Conservation (phyloP, 2,329 filamentous ascomycete species). For the Sclerotinia borealis region DNA sequence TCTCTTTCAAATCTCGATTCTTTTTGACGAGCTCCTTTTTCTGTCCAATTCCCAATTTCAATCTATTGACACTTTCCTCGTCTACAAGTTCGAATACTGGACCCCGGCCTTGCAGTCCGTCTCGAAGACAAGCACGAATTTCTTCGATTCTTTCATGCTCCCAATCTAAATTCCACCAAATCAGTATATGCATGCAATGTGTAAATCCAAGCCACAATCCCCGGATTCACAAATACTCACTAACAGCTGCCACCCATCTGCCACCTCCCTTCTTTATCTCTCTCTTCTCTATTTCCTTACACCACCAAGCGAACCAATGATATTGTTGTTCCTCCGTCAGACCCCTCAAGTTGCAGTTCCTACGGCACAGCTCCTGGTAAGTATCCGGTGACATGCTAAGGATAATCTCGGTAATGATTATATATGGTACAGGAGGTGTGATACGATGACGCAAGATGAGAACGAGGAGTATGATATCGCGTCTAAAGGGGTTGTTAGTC, state of each 20-base stretch:
- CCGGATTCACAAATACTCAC: not conserved
- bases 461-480: slow-evolving; percentile 18
- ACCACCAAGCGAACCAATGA: slow-evolving; percentile 5
- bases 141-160: not conserved
- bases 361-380: not conserved
- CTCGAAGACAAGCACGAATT: not conserved
- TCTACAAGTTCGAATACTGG: not conserved
- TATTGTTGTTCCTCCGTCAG: not conserved
- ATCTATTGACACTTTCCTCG: not conserved
- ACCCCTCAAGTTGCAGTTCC: not conserved
- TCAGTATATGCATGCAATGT: not conserved
- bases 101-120: not conserved
- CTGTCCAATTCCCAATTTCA: not conserved
- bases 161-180: not conserved
- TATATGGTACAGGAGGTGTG: slow-evolving; percentile 19
- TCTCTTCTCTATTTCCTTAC: not conserved
- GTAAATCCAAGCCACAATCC: not conserved
- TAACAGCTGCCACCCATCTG: slow-evolving; percentile 10
- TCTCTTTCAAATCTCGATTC: not conserved
- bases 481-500: not conserved
- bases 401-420: slow-evolving; percentile 14
- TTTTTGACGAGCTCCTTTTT: not conserved
- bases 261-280: slow-evolving; percentile 7
- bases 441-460: slow-evolving; percentile 19
- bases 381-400: not conserved